These are phyloP conservation scores for Lasiosphaeria ovina DNA, from an alignment of 495 filamentous ascomycete genomes.

Conservation along the genomic window DNA sequence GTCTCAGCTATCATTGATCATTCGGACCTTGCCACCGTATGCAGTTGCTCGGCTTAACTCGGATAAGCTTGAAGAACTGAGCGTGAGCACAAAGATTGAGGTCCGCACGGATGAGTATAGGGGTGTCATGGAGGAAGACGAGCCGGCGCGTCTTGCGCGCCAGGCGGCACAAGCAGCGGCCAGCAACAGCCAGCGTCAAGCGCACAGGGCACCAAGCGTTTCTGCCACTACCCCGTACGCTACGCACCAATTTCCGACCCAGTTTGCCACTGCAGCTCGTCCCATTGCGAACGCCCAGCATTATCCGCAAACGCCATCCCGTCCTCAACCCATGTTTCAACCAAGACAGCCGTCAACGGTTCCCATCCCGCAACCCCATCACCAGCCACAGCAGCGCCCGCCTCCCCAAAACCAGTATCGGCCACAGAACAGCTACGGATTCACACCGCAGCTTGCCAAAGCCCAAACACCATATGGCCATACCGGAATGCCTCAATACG, in stretches of 20 bases:
- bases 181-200: slow-evolving; percentile 34
- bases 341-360: slow-evolving; percentile 31
- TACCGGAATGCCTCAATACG: slow-evolving; percentile 37
- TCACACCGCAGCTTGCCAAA: slow-evolving; percentile 37
- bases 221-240: slow-evolving; percentile 31
- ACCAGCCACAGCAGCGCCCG: slow-evolving; percentile 29
- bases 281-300: slow-evolving; percentile 42
- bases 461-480: slow-evolving; percentile 39
- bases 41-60: slow-evolving; percentile 82
- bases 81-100: slow-evolving; percentile 78
- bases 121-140: slow-evolving; percentile 87
- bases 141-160: slow-evolving; percentile 43
- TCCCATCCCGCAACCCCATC: slow-evolving; percentile 32
- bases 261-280: slow-evolving; percentile 35
- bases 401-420: slow-evolving; percentile 35
- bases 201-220: slow-evolving; percentile 40
- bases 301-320: slow-evolving; percentile 44
- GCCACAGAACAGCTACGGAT: slow-evolving; percentile 25
- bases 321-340: slow-evolving; percentile 34
- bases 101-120: slow-evolving; percentile 67
- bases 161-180: slow-evolving; percentile 37
- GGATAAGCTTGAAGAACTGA: slow-evolving; percentile 76
- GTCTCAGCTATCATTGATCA: slow-evolving; percentile 66
- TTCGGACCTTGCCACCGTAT: slow-evolving; percentile 77
- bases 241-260: slow-evolving; percentile 36